Percentiles rank a stretch among this genome's conserved stretches.
Evolutionary conservation across 768 basidiomycete genomes (phyloP).

Genomic region (Amanita fuliginea): DNA sequence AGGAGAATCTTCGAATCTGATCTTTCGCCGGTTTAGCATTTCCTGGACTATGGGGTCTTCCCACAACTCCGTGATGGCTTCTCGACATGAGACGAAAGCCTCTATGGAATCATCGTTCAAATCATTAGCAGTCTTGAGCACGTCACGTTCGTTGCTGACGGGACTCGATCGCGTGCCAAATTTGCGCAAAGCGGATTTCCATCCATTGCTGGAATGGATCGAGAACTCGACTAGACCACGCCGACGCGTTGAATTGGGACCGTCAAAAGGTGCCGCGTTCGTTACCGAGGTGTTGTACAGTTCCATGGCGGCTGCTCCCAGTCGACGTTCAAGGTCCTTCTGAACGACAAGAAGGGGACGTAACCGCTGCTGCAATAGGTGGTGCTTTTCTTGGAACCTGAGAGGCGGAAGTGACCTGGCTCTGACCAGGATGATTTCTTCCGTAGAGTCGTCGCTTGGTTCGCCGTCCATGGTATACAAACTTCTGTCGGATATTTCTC

Average conservation of each 20-base stretch:
- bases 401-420: constrained; percentile 29
- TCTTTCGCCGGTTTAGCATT: constrained; percentile 41
- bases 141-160: constrained; percentile 10
- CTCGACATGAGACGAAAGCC: constrained; percentile 45
- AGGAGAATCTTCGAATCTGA: constrained; percentile 55
- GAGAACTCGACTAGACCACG: constrained; percentile 38
- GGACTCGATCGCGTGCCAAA: constrained; percentile 30
- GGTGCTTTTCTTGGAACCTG: constrained; percentile 53
- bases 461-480: constrained; percentile 12
- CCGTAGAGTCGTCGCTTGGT: constrained; percentile 28
- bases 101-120: constrained; percentile 46
- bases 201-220: constrained; percentile 52
- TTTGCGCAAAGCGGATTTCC: constrained; percentile 52
- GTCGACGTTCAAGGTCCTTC: constrained; percentile 42
- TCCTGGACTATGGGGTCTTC: constrained; percentile 52
- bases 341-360: constrained; percentile 48
- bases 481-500: constrained; percentile 42
- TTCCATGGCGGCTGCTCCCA: constrained; percentile 51
- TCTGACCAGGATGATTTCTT: constrained; percentile 24
- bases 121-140: constrained; percentile 22
- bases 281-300: constrained; percentile 26
- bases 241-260: constrained; percentile 11
- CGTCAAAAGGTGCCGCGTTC: constrained; percentile 33
- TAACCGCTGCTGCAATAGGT: constrained; percentile 45
- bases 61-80: constrained; percentile 64